Percentiles rank a stretch among this genome's conserved stretches.
These are phyloP conservation scores for Ceratocystis huliohia DNA, from an alignment of 2,329 filamentous ascomycete species.

Conservation along the genomic window DNA sequence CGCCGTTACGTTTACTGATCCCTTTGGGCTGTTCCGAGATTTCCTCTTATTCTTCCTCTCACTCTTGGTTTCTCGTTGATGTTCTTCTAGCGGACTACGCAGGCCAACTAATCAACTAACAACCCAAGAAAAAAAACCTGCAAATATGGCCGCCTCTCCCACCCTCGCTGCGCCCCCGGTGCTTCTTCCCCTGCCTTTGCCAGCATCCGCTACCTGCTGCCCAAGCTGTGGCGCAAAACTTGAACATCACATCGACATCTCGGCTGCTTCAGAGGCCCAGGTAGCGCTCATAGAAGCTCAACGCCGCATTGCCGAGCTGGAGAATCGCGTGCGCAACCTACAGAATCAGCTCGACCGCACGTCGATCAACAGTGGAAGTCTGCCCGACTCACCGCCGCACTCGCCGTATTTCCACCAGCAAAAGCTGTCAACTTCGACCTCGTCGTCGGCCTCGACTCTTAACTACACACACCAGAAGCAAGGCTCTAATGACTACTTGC, in stretches of 20 bases:
- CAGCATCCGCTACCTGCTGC: slow-evolving; percentile 32
- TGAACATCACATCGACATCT: slow-evolving; percentile 24
- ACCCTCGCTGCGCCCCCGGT: slow-evolving; percentile 14
- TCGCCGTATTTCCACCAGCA: slow-evolving; percentile 30
- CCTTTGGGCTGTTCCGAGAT: neutral
- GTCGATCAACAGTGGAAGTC: neutral
- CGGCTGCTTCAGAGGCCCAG: slow-evolving; percentile 22
- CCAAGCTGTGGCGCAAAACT: slow-evolving; percentile 39
- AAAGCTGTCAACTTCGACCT: slow-evolving; percentile 63
- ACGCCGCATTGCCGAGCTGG: slow-evolving; percentile 52
- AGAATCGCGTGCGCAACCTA: slow-evolving; percentile 56
- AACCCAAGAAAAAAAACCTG: neutral
- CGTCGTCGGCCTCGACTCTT: slow-evolving; percentile 37
- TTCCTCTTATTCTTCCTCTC: neutral
- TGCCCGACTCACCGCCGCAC: slow-evolving; percentile 37
- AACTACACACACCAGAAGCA: slow-evolving; percentile 23
- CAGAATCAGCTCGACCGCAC: slow-evolving; percentile 42
- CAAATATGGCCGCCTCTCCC: slow-evolving; percentile 9
- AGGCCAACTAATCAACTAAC: too few relatives aligned
- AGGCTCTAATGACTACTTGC: slow-evolving; percentile 24
- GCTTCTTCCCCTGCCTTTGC: slow-evolving; percentile 21
- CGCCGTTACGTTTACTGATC: neutral
- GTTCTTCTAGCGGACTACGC: neutral
- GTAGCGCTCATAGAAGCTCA: slow-evolving; percentile 33
- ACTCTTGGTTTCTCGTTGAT: neutral